Evolutionary conservation across 1,284 basidiomycete species (phyloP).

Genomic region (Ustilago lituana): DNA sequence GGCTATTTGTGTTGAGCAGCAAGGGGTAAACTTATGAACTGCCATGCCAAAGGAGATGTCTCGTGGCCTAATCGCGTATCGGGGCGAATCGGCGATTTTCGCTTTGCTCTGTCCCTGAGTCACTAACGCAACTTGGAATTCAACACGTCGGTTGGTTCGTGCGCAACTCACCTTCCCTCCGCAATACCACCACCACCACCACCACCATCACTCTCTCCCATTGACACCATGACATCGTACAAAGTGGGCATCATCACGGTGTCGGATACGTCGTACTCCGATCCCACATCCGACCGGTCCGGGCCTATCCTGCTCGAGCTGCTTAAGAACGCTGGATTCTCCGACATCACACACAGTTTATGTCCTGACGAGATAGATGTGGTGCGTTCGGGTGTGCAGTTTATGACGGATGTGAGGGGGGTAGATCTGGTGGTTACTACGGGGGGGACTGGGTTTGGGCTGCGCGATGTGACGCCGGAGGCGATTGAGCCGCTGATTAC

Average conservation of each 20-base stretch:
- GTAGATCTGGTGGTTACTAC: conserved; percentile 73
- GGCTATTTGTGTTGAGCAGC: too few species aligned
- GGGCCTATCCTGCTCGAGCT: conserved; percentile 39
- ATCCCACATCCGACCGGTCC: conserved; percentile 41
- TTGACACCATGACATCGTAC: conserved; percentile 6
- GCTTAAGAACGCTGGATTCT: conserved; percentile 15
- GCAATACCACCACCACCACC: too few species aligned
- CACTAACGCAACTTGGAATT: too few species aligned
- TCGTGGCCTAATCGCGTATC: too few species aligned
- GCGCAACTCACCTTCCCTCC: neutral
- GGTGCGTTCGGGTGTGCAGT: conserved; percentile 5
- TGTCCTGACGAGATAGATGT: conserved; percentile 33
- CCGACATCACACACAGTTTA: conserved; percentile 7
- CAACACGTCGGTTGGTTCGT: conserved; percentile 6
- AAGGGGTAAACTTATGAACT: too few species aligned
- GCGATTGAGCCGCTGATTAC: conserved; percentile 78
- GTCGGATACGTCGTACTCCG: conserved; percentile 47
- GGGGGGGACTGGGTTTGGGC: conserved; percentile 86
- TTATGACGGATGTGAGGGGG: conserved; percentile 16
- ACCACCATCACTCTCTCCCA: neutral
- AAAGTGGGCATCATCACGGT: conserved; percentile 39
- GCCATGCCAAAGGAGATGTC: too few species aligned
- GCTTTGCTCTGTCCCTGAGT: too few species aligned
- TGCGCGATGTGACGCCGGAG: conserved; percentile 82
- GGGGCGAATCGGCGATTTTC: conserved; percentile 1